Evolutionary conservation across 257 asterid genomes (phyloP), one percentile per base, ranked within the genome.

Genomic region (Anisodus tanguticus): DNA sequence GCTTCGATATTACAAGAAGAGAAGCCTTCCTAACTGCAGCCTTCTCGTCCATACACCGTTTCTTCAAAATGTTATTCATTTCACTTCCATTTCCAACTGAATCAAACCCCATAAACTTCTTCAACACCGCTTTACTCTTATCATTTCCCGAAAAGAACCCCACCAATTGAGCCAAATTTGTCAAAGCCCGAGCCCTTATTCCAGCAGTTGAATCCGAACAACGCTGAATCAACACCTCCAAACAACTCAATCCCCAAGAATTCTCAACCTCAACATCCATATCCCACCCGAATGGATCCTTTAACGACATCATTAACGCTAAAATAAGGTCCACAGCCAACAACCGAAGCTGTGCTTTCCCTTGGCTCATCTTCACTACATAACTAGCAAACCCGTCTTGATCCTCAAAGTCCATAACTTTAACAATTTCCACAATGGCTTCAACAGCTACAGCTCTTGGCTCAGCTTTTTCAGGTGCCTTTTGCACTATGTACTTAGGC

Each of bases 1-100:
- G 86, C 89, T 94, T 96, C 79, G 98, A 96, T 87, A 92, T 89
- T 70, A 96, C 89, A 76, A 92, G 80, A 83, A 96, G 98, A 69
- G 98, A 93, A 76, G 98, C 98, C 92, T 92, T 96, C 82, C 98
- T 86, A n/a, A 96, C 99, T 79, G 97, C 98, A 82, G 99, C 95
- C 87, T 94, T 96, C 88, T 94, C 98, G 85, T 96, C 99, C 90
- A 85, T 85, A 87, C 97, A 93, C 66, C 98, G 88, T 71, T 85
- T 88, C 86, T 85, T 91, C 84, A 96, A 83, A 87, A 93, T 87
- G 66, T 83, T 88, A 89, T 85, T 90, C 71, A 94, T 83, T 84
- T 90, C 88, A 82, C 87, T 85, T 60, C 59, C 86, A 85, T 80
- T 72, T 51, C 89, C 81, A 51, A 11, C 47, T 11, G 81, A 51